A percentile compares a stretch with the other conserved stretches of the same genome.
phyloP scores from a whole-genome alignment of 305 asterid genomes.

The Euphrasia arctica region DNA sequence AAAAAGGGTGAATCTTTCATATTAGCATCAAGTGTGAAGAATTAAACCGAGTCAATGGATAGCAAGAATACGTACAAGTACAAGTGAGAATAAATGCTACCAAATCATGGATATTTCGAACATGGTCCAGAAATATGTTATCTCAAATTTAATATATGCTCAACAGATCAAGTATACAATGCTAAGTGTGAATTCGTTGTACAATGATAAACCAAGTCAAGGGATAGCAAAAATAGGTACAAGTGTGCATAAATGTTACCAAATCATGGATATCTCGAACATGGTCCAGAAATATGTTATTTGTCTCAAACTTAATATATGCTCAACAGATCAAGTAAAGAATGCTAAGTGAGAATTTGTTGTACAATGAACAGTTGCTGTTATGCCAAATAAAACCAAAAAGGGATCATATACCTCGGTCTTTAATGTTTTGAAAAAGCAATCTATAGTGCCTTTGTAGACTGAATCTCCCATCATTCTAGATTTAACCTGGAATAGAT shows the following conservation, averaged over 20 bases:
- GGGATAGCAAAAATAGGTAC: neutral
- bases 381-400: slow-evolving; percentile 22
- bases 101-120: neutral
- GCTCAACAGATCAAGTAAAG: neutral
- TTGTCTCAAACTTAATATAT: slow-evolving; percentile 8
- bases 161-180: too few relatives aligned
- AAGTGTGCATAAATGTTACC: neutral
- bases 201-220: slow-evolving; percentile 4
- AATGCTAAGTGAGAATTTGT: neutral
- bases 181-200: too few relatives aligned
- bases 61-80: neutral
- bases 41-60: slow-evolving; percentile 14
- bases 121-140: neutral
- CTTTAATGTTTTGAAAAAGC: slow-evolving; percentile 72
- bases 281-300: neutral
- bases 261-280: neutral
- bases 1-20: slow-evolving; percentile 18
- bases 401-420: slow-evolving; percentile 49
- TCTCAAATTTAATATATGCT: too few relatives aligned
- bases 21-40: slow-evolving; percentile 19
- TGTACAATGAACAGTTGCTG: slow-evolving; percentile 4
- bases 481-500: slow-evolving; percentile 66
- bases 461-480: slow-evolving; percentile 95
- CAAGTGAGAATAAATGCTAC: neutral
- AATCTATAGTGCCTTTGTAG: slow-evolving; percentile 73